These are phyloP conservation scores for Zygoascus meyerae DNA, from an alignment of 1,139 yeast genomes.

Conservation along the genomic window DNA sequence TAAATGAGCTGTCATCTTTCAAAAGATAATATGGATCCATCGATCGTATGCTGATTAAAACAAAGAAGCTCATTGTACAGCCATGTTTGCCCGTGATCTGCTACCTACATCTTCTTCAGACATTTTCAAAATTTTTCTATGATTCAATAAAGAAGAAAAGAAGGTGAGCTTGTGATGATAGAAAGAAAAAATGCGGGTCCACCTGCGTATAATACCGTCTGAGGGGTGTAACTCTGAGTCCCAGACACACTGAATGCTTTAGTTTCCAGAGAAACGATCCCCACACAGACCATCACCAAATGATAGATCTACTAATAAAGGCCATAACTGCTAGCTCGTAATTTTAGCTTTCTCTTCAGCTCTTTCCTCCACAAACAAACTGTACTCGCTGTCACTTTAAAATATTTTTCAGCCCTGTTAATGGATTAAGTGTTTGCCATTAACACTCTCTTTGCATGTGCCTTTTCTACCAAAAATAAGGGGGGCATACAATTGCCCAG, in stretches of 20 bases:
- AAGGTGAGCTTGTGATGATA: conserved; percentile 5
- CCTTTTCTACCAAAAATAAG: not conserved
- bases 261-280: not conserved
- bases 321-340: too few relatives aligned
- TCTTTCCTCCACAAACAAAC: too few relatives aligned
- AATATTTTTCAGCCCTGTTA: too few relatives aligned
- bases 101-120: conserved; percentile 11
- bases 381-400: too few relatives aligned
- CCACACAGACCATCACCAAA: too few relatives aligned
- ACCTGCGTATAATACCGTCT: conserved; percentile 4
- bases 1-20: not conserved
- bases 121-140: conserved; percentile 2
- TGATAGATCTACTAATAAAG: too few relatives aligned
- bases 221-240: too few relatives aligned
- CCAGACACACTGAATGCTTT: not conserved
- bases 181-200: conserved; percentile 4
- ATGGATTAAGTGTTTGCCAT: too few relatives aligned
- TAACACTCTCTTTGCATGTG: too few relatives aligned
- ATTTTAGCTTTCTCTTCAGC: too few relatives aligned
- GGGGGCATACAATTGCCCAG: too few relatives aligned
- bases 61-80: not conserved
- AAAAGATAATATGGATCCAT: not conserved
- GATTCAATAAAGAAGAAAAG: conserved; percentile 4
- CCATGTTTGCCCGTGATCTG: not conserved
- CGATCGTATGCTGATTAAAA: not conserved